Evolutionary conservation across 805 yeast species (phyloP).

Genomic region (Schwanniomyces yamadae): DNA sequence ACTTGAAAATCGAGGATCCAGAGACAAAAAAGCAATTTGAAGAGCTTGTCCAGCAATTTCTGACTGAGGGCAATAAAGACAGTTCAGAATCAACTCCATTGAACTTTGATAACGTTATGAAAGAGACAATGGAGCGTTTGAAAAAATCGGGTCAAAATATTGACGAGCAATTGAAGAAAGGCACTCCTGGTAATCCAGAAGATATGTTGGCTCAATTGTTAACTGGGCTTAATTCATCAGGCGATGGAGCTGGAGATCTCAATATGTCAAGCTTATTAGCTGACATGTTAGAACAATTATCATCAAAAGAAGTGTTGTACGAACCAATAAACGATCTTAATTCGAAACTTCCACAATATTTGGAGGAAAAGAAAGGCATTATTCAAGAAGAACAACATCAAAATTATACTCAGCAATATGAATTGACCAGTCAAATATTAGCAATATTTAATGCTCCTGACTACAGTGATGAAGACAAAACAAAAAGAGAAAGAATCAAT

Average conservation of each 20-base stretch:
- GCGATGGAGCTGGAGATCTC: conserved; percentile 42
- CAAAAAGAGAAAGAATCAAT: conserved; percentile 51
- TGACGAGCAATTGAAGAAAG: conserved; percentile 55
- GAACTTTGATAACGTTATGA: conserved; percentile 70
- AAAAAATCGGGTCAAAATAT: conserved; percentile 73
- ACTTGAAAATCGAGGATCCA: conserved; percentile 51
- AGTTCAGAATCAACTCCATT: conserved; percentile 26
- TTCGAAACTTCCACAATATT: conserved; percentile 69
- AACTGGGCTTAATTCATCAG: conserved; percentile 43
- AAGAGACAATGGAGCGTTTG: conserved; percentile 76
- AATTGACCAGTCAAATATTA: conserved; percentile 59
- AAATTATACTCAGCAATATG: conserved; percentile 61
- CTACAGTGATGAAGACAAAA: conserved; percentile 53
- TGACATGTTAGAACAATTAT: conserved; percentile 77
- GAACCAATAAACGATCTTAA: conserved; percentile 85
- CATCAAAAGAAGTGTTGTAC: conserved; percentile 81
- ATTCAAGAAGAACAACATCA: conserved; percentile 47
- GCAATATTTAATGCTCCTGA: conserved; percentile 61
- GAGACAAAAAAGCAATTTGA: conserved; percentile 53
- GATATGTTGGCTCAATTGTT: conserved; percentile 65
- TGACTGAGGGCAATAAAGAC: conserved; percentile 32
- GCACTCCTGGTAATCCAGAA: conserved; percentile 39
- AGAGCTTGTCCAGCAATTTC: conserved; percentile 44
- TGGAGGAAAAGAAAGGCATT: conserved; percentile 49
- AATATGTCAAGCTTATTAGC: conserved; percentile 64